Base-by-base conservation (phyloP, 108 stramenopile species). In the Nitzschia inconspicua region DNA sequence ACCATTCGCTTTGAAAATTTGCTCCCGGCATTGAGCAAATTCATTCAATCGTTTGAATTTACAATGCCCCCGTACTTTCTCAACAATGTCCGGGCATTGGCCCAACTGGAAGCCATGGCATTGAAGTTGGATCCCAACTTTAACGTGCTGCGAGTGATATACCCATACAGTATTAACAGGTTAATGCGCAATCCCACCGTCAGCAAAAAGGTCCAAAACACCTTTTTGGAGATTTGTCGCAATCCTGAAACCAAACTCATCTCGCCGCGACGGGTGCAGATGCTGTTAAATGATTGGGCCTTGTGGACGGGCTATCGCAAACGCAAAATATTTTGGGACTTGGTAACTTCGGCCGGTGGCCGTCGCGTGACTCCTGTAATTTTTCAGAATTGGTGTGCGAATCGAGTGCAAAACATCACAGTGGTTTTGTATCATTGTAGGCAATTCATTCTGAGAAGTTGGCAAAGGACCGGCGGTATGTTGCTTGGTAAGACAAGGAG, bases 31-130 rank as follows among this genome's bases (percentile, higher is more conserved):
- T 50, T 78, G 2, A 70, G 70, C 0, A 63, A 73, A 9, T 63
- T 78, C 19, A 73, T 78, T 4, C 73, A 69, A 20, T 23, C 70
- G 29, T 82, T 77, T 66, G 73, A 68, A 35, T 78, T 82, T 36
- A 64, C 77, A 36, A 63, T 82, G 24, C 80, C 80, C 22, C 80
- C 80, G 1, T 82, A 82, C 53, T 82, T 82, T 34, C 69, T 82
- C 28, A 82, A 82, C 70, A 82, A 82, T 54, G 73, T 71, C 20
- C 61, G 80, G 9, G 80, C 80, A 0, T 36, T 82, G 28, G 70
- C 69, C 36, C 77, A 76, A 13, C 61, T 82, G 25, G 80, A 82
- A 52, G 80, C 77, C 6, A 78, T 82, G 44, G 80, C 76, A 7
- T 65, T 65, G 28, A 69, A 71, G 4, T 52, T 82, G 10, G 81